A percentile compares a stretch with the other conserved stretches of the same genome.
These are phyloP conservation scores for Giardia duodenalis DNA, from an alignment of 208 protist genomes.

Conservation along the genomic window DNA sequence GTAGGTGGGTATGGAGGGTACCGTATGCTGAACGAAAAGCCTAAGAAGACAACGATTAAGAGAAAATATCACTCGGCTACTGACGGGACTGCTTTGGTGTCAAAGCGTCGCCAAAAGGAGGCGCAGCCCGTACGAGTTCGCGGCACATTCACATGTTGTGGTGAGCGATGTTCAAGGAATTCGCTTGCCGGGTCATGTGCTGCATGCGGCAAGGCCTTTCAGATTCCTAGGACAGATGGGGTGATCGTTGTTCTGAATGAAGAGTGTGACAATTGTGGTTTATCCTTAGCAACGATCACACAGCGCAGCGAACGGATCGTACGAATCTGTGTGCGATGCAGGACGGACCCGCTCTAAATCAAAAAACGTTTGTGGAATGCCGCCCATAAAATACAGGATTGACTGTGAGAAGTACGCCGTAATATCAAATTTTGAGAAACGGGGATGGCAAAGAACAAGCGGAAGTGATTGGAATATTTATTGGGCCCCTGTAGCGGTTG, in stretches of 20 bases:
- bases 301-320: not conserved
- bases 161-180: not conserved
- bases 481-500: conserved; percentile 1
- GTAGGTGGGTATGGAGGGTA: not conserved
- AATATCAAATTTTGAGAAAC: conserved; percentile 35
- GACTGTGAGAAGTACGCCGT: conserved; percentile 37
- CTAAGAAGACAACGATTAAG: too few species aligned
- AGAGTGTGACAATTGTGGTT: not conserved
- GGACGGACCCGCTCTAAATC: not conserved
- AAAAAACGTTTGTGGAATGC: too few species aligned
- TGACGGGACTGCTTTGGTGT: too few species aligned
- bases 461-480: conserved; percentile 38
- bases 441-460: conserved; percentile 16
- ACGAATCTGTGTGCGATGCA: not conserved
- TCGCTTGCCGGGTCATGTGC: not conserved
- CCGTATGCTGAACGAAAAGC: too few species aligned
- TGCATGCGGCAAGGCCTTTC: not conserved
- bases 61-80: too few species aligned
- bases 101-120: too few species aligned
- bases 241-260: not conserved
- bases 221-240: not conserved
- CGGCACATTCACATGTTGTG: not conserved
- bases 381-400: conserved; percentile 14
- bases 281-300: not conserved
- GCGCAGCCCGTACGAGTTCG: not conserved